phyloP scores from a whole-genome alignment of 176 grass and related monocot genomes.

The Ananas comosus region DNA sequence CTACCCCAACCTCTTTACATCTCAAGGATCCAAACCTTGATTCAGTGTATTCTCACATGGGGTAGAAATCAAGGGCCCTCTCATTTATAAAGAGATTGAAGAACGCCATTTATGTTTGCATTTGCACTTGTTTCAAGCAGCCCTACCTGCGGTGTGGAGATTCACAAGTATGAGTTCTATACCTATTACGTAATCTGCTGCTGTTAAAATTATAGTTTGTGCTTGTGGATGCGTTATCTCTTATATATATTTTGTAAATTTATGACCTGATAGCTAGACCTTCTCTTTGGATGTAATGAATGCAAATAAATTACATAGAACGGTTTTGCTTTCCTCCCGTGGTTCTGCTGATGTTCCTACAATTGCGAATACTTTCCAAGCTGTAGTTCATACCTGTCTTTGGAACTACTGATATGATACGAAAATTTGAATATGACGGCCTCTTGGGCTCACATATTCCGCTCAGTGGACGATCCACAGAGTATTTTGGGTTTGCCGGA shows the following conservation, averaged over 20 bases:
- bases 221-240: background rate
- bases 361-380: too few relatives aligned
- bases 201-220: slow-evolving; percentile 16
- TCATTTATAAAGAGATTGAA: slow-evolving; percentile 8
- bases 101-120: background rate
- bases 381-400: too few relatives aligned
- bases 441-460: too few relatives aligned
- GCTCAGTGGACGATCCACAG: too few relatives aligned
- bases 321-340: background rate
- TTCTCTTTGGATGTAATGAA: background rate
- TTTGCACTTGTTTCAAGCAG: slow-evolving; percentile 4
- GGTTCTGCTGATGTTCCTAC: too few relatives aligned
- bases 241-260: slow-evolving; percentile 33
- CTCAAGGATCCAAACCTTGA: slow-evolving; percentile 28
- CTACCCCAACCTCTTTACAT: slow-evolving; percentile 79
- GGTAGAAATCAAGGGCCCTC: slow-evolving; percentile 5
- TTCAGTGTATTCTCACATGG: slow-evolving; percentile 1
- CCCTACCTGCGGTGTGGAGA: background rate
- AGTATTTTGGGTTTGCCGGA: too few relatives aligned
- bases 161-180: slow-evolving; percentile 29
- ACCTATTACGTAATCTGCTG: background rate
- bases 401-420: too few relatives aligned
- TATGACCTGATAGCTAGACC: slow-evolving; percentile 6
- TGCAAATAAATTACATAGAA: background rate
- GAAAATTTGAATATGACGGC: too few relatives aligned